Conservation (phyloP, 331 rosid species). For the Malus hybrid region DNA sequence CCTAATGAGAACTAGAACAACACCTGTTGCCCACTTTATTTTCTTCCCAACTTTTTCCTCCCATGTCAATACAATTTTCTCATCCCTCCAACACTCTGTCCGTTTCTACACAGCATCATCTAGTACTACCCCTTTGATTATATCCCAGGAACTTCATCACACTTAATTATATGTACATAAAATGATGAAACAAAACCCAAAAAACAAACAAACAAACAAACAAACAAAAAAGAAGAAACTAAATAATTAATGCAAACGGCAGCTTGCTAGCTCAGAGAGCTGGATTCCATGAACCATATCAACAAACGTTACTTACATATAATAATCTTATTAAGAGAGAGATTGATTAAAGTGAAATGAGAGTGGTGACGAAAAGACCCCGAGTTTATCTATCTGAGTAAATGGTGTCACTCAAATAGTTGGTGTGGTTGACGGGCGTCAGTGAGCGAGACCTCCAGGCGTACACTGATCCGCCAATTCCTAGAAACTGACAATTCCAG, state of each 20-base stretch:
- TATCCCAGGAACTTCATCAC: not conserved
- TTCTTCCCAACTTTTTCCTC: not conserved
- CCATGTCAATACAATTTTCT: not conserved
- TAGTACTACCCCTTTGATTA: not conserved
- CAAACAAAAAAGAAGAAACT: not conserved
- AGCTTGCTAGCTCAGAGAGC: not conserved
- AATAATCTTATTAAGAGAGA: not conserved
- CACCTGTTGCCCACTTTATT: not conserved
- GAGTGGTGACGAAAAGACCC: not conserved
- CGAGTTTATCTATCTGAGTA: not conserved
- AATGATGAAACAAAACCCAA: not conserved
- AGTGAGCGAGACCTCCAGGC: not conserved
- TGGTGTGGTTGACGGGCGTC: constrained; percentile 14
- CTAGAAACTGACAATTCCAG: constrained; percentile 2
- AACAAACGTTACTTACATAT: not conserved
- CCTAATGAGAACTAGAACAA: not conserved
- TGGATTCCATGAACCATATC: not conserved
- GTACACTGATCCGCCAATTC: not conserved
- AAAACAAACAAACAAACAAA: not conserved
- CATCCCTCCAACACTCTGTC: not conserved
- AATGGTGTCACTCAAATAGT: not conserved
- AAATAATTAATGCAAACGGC: not conserved
- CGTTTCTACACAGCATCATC: not conserved
- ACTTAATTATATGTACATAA: not conserved
- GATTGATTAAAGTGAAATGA: not conserved